Evolutionary conservation across 768 basidiomycete species (phyloP).

Genomic region (Austroboletus eburneus): DNA sequence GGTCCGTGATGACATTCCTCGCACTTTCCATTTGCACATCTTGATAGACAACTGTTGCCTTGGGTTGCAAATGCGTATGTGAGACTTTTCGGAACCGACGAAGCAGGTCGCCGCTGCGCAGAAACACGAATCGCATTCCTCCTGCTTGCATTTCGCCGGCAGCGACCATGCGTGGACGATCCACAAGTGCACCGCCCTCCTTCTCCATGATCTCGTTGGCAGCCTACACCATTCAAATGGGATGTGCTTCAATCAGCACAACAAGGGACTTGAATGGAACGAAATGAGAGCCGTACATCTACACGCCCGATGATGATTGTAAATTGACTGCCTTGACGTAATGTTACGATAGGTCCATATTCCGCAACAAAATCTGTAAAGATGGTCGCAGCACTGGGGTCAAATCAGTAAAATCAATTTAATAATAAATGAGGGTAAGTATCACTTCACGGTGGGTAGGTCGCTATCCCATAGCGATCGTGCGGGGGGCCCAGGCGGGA

Average conservation of each 20-base stretch:
- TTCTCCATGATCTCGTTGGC: conserved; percentile 59
- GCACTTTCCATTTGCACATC: conserved; percentile 39
- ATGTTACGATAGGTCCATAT: conserved; percentile 54
- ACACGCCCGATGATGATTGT: conserved; percentile 19
- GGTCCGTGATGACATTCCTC: conserved; percentile 21
- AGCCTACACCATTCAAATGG: conserved; percentile 33
- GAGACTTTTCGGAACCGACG: conserved; percentile 51
- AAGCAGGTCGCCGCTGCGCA: conserved; percentile 47
- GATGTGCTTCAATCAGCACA: background rate
- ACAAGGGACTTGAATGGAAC: background rate
- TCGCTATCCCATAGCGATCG: conserved; percentile 23
- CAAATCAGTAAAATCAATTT: background rate
- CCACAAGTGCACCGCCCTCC: conserved; percentile 45
- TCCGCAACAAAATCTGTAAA: conserved; percentile 51
- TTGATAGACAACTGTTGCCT: conserved; percentile 39
- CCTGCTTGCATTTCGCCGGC: conserved; percentile 50
- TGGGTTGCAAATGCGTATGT: conserved; percentile 50
- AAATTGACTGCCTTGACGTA: conserved; percentile 42
- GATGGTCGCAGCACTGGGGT: conserved; percentile 11
- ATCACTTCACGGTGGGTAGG: conserved; percentile 19
- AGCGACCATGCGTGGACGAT: conserved; percentile 48
- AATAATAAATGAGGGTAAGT: background rate
- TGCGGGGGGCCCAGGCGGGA: conserved; percentile 26
- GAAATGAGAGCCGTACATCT: conserved; percentile 11
- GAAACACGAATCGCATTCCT: conserved; percentile 47